A percentile compares a stretch with the other conserved stretches of the same genome.
Conservation (phyloP, 257 asterid species). For the Gentiana straminea region DNA sequence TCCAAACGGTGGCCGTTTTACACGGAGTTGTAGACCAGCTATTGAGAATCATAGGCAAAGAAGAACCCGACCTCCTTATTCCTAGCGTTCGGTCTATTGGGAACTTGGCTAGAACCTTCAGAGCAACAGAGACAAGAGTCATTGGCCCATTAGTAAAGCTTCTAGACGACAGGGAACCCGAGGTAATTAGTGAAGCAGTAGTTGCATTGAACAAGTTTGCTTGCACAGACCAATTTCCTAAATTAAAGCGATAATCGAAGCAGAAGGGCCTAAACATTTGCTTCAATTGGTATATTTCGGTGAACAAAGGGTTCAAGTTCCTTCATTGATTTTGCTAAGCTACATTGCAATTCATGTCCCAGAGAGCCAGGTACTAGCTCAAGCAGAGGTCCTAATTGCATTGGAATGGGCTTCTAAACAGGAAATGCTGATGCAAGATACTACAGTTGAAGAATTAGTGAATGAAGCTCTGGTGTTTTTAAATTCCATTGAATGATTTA, state of each 20-base stretch:
- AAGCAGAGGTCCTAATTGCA: background rate
- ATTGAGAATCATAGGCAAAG: conserved; percentile 33
- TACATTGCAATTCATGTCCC: too few species aligned
- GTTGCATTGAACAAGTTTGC: conserved; percentile 20
- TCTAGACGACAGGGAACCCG: conserved; percentile 57
- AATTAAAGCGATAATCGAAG: conserved; percentile 32
- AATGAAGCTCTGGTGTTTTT: conserved; percentile 49
- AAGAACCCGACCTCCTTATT: conserved; percentile 39
- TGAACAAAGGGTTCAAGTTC: too few species aligned
- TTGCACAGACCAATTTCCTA: background rate
- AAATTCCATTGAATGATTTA: conserved; percentile 40
- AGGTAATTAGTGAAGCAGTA: conserved; percentile 44
- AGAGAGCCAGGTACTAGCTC: background rate
- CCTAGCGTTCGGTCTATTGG: conserved; percentile 66
- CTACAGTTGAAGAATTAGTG: conserved; percentile 27
- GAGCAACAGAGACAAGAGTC: conserved; percentile 62
- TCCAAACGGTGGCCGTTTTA: conserved; percentile 48
- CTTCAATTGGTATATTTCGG: too few species aligned
- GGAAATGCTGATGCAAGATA: conserved; percentile 35
- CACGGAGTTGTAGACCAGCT: conserved; percentile 60
- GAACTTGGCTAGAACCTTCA: conserved; percentile 55
- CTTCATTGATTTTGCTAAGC: too few species aligned
- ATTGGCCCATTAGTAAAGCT: conserved; percentile 48
- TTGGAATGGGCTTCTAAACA: conserved; percentile 28
- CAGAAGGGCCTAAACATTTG: conserved; percentile 21